These are phyloP conservation scores for Firmiana major DNA, from an alignment of 345 rosid species.

Conservation along the genomic window DNA sequence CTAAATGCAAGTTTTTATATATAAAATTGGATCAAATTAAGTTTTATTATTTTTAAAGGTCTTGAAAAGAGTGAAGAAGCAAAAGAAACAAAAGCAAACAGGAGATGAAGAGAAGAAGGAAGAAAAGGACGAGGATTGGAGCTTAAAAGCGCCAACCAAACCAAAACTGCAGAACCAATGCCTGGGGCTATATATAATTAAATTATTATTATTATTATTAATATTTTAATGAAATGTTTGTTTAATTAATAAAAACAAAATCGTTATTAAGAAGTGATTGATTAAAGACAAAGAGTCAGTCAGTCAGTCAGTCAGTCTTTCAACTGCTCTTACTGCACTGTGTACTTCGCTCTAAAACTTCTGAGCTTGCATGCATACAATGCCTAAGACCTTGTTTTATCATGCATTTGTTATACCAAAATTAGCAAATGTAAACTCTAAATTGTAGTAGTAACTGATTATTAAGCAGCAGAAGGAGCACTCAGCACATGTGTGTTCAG, in stretches of 20 bases:
- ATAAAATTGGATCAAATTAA: constrained; percentile 1
- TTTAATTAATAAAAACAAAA: neutral
- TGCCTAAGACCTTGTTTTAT: too few species aligned
- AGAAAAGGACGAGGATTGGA: constrained; percentile 37
- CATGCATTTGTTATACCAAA: too few species aligned
- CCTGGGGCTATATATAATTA: neutral
- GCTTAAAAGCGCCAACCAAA: constrained; percentile 32
- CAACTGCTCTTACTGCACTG: neutral
- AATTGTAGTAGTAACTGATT: too few species aligned
- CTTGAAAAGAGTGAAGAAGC: constrained; percentile 41
- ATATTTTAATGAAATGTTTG: neutral
- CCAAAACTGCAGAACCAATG: neutral
- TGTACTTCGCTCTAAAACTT: too few species aligned
- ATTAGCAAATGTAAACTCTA: too few species aligned
- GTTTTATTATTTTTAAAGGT: constrained; percentile 1
- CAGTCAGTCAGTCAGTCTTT: neutral
- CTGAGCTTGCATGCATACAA: too few species aligned
- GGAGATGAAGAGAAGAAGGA: constrained; percentile 26
- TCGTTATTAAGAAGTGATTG: constrained; percentile 1
- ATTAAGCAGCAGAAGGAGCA: neutral
- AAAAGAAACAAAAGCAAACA: constrained; percentile 31
- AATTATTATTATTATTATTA: too few species aligned
- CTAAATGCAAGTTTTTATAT: neutral
- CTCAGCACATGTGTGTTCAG: neutral
- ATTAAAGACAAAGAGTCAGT: constrained; percentile 9